Conservation (phyloP, 2,329 filamentous ascomycete species). For the Ophiostoma novo-ulmi region DNA sequence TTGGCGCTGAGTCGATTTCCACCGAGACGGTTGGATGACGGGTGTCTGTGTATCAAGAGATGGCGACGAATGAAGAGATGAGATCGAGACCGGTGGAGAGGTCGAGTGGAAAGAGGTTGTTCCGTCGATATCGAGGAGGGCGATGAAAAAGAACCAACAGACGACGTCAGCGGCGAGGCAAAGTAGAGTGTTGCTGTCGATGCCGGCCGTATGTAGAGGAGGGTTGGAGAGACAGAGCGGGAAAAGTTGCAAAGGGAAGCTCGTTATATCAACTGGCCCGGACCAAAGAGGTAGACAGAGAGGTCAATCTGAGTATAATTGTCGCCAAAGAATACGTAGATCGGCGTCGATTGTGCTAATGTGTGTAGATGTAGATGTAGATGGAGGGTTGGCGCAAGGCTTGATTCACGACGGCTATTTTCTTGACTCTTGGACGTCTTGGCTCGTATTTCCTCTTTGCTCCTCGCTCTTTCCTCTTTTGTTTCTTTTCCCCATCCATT, state of each 20-base stretch:
- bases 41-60: conserved; percentile 7
- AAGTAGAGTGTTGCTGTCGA: background rate
- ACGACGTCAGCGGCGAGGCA: background rate
- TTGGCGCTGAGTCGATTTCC: background rate
- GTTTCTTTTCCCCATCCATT: conserved; percentile 13
- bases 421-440: conserved; percentile 2
- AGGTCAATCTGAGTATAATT: background rate
- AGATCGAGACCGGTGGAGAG: background rate
- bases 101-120: background rate
- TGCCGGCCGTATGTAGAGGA: background rate
- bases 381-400: background rate
- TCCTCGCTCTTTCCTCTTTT: background rate
- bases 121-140: background rate
- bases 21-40: background rate
- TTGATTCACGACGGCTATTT: background rate
- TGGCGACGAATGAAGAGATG: background rate
- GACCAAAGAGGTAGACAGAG: background rate
- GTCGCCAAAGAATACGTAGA: background rate
- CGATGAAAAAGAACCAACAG: background rate
- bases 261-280: background rate
- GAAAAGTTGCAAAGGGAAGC: background rate
- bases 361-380: background rate
- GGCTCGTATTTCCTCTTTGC: conserved; percentile 3
- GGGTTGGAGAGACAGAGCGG: too few relatives aligned
- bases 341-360: background rate